Percentiles rank a stretch among this genome's conserved stretches.
These are phyloP conservation scores for Nakazawaea pomicola DNA, from an alignment of 805 yeast genomes.

Conservation along the genomic window DNA sequence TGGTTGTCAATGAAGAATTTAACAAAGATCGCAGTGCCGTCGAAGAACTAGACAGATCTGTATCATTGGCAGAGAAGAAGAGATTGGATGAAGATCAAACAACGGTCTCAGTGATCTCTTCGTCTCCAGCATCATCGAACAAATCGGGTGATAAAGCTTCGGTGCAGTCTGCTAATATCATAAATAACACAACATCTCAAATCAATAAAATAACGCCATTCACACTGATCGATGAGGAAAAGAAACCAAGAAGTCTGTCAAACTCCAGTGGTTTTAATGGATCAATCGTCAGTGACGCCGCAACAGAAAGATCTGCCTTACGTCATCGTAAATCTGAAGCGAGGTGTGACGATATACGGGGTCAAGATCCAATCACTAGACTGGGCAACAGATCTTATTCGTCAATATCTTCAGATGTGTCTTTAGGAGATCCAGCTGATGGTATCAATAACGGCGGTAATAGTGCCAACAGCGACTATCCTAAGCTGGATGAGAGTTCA, in stretches of 20 bases:
- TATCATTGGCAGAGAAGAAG: constrained; percentile 2
- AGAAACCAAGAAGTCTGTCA: constrained; percentile 1
- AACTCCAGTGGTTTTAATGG: neutral
- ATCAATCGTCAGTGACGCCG: neutral
- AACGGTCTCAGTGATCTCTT: constrained; percentile 6
- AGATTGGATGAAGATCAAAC: constrained; percentile 1
- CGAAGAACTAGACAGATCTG: constrained; percentile 6
- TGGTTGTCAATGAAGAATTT: constrained; percentile 9
- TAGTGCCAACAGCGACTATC: too few species aligned
- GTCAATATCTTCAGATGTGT: constrained; percentile 9
- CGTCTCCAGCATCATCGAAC: too few species aligned
- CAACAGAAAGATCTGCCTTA: neutral
- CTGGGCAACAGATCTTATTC: constrained; percentile 8
- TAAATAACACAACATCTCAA: constrained; percentile 4
- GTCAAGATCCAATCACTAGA: constrained; percentile 11
- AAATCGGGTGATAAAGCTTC: constrained; percentile 3
- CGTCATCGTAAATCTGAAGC: neutral
- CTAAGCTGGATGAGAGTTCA: too few species aligned
- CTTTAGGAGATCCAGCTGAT: constrained; percentile 1
- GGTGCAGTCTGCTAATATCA: neutral
- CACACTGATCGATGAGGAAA: neutral
- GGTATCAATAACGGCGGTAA: too few species aligned
- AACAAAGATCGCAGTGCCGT: constrained; percentile 5
- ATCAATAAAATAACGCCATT: constrained; percentile 7
- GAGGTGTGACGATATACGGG: constrained; percentile 3